Evolutionary conservation across 352 stramenopile species (phyloP), one percentile per base, ranked within the genome.

Genomic region (Phytophthora fragariaefolia): DNA sequence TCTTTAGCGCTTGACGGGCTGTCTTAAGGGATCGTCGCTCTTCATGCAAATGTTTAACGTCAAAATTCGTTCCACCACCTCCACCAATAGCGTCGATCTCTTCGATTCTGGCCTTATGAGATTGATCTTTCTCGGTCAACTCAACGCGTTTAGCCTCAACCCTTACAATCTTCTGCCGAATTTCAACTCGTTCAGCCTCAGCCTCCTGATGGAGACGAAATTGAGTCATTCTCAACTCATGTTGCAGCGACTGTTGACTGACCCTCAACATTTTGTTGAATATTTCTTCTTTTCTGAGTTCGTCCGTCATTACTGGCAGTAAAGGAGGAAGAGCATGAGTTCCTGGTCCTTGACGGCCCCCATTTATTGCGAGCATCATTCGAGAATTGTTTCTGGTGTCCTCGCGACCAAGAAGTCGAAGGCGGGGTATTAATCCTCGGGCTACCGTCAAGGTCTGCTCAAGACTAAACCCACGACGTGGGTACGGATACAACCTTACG

Each of bases 361-460:
- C 60, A 12, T 58, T 48, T 34, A 89, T 69, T 2, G 67, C 74
- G 18, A 89, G 61, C 20, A 76, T 70, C 56, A 87, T 74, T n/a
- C 53, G 55, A 10, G 60, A 43, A 23, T 63, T 70, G 18, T 53
- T 30, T 47, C 22, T 61, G 23, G 10, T 49, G 40, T 55, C 34
- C 28, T 74, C 66, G n/a, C 42, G 57, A 26, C 71, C 68, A 15
- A 63, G 49, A 43, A 91, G 51, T 4, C 58, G 66, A n/a, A 91
- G 62, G 20, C 54, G 32, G 0, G 69, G 65, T 5, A 91, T 12
- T 3, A 91, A 55, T 10, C 54, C 58, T 59, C 34, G 32, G 8
- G 80, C 82, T n/a, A 89, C 60, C 8, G 64, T n/a, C 2, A 77
- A 49, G n/a, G 79, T 86, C 56, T 83, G 78, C 27, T 87, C 80